Percentiles rank a stretch among this genome's conserved stretches.
phyloP scores from a whole-genome alignment of 441 rosid species.

The Mallotus repandus region DNA sequence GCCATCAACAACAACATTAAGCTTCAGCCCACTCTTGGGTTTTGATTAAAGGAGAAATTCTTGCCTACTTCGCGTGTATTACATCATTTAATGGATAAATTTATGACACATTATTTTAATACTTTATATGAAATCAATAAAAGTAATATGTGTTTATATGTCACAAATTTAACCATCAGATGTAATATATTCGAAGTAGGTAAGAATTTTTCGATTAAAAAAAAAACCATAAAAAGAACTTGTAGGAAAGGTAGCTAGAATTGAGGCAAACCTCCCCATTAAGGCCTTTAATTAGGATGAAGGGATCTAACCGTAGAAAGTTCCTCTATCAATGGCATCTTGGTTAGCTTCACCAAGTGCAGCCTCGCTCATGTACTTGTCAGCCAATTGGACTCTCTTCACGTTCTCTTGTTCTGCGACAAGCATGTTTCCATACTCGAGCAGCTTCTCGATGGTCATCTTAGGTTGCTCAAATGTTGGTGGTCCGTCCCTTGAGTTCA shows the following conservation, averaged over 20 bases:
- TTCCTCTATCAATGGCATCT: conserved; percentile 63
- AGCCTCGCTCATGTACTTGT: conserved; percentile 76
- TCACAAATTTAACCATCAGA: too few species aligned
- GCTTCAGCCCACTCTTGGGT: too few species aligned
- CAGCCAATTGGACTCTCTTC: conserved; percentile 97
- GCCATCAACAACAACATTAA: conserved; percentile 16
- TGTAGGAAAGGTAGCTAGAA: neutral
- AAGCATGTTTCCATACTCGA: conserved; percentile 88
- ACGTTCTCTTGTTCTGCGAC: conserved; percentile 92
- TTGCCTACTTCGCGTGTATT: too few species aligned
- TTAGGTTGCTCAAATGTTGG: conserved; percentile 76
- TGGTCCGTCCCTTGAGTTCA: conserved; percentile 84
- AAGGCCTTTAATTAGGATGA: conserved; percentile 37
- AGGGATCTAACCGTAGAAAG: conserved; percentile 66
- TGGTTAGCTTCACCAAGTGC: conserved; percentile 89
- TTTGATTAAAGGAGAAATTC: too few species aligned
- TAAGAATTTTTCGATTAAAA: too few species aligned
- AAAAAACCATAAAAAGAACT: too few species aligned
- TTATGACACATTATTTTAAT: too few species aligned
- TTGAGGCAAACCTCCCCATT: conserved; percentile 23
- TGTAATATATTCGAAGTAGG: too few species aligned
- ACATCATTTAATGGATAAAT: rapidly evolving
- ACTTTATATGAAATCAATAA: too few species aligned
- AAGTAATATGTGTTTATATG: too few species aligned
- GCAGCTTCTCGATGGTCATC: conserved; percentile 76